A percentile compares a stretch with the other conserved stretches of the same genome.
phyloP scores from a whole-genome alignment of 2,329 filamentous ascomycete species.

The Cryphonectria nitschkei region DNA sequence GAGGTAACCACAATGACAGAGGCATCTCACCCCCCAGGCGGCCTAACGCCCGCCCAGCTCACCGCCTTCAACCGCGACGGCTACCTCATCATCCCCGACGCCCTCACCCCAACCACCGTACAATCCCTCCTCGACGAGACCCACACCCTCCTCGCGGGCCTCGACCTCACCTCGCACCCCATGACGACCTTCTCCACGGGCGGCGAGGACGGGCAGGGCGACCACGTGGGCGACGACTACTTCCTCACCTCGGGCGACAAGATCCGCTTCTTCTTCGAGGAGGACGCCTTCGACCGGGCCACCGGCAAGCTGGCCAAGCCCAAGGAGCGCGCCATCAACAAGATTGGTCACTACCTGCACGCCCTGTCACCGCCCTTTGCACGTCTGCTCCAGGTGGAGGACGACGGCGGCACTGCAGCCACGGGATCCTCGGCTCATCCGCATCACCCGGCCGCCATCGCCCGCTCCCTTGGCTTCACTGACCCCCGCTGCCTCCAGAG shows the following conservation, averaged over 20 bases:
- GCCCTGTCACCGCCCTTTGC: slow-evolving; percentile 69
- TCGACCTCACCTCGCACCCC: slow-evolving; percentile 82
- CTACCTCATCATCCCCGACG: slow-evolving; percentile 84
- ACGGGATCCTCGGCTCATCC: slow-evolving; percentile 35
- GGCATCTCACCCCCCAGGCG: slow-evolving; percentile 37
- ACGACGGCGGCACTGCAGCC: slow-evolving; percentile 28
- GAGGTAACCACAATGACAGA: slow-evolving; percentile 7
- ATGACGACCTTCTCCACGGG: slow-evolving; percentile 94
- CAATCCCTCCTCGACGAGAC: slow-evolving; percentile 74
- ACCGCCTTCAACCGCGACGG: slow-evolving; percentile 78
- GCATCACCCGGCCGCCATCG: slow-evolving; percentile 62
- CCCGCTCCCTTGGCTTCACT: slow-evolving; percentile 69
- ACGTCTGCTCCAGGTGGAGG: slow-evolving; percentile 55
- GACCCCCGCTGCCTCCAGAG: slow-evolving; percentile 84
- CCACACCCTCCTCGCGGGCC: slow-evolving; percentile 70
- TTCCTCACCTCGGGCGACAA: slow-evolving; percentile 91
- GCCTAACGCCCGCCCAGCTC: slow-evolving; percentile 74
- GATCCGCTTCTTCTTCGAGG: slow-evolving; percentile 95
- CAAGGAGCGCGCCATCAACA: slow-evolving; percentile 86
- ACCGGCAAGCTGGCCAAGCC: slow-evolving; percentile 71
- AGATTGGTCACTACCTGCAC: slow-evolving; percentile 82
- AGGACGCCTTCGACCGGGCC: slow-evolving; percentile 75
- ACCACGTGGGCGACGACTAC: slow-evolving; percentile 92
- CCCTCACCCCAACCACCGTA: slow-evolving; percentile 69
- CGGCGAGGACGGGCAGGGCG: slow-evolving; percentile 56